Evolutionary conservation across 495 filamentous ascomycete species (phyloP).

Genomic region (Neurospora africana): DNA sequence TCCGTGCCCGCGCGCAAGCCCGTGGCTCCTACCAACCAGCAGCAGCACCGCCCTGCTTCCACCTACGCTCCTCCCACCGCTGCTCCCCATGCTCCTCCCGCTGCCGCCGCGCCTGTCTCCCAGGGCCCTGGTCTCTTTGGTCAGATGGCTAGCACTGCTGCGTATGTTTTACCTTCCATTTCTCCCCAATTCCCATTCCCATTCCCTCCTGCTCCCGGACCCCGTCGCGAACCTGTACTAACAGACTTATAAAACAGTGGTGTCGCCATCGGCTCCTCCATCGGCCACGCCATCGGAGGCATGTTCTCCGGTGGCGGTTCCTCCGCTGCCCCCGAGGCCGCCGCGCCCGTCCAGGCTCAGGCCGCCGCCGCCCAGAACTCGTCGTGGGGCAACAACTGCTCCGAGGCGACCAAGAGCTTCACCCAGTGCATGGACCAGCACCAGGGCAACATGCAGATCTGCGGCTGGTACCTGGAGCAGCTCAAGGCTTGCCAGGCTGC

Average conservation of each 20-base stretch:
- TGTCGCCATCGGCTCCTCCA: slow-evolving; percentile 87
- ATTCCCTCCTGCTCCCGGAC: slow-evolving; percentile 6
- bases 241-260: slow-evolving; percentile 40
- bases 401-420: slow-evolving; percentile 71
- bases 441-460: slow-evolving; percentile 85
- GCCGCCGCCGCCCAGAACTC: slow-evolving; percentile 30
- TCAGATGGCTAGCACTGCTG: slow-evolving; percentile 79
- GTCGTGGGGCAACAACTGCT: slow-evolving; percentile 59
- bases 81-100: slow-evolving; percentile 36
- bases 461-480: slow-evolving; percentile 96
- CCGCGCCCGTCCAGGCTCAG: slow-evolving; percentile 29
- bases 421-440: slow-evolving; percentile 94
- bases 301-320: slow-evolving; percentile 60
- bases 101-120: slow-evolving; percentile 34
- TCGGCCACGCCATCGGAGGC: slow-evolving; percentile 89
- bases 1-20: slow-evolving; percentile 47
- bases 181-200: no score
- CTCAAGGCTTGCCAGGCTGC: slow-evolving; percentile 92
- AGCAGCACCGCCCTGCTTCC: slow-evolving; percentile 51
- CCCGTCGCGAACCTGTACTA: background rate
- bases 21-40: slow-evolving; percentile 45
- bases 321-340: slow-evolving; percentile 46
- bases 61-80: slow-evolving; percentile 52
- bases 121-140: slow-evolving; percentile 66
- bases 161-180: slow-evolving; percentile 42